Evolutionary conservation across 345 rosid genomes (phyloP).

Genomic region (Ceriops zippeliana): DNA sequence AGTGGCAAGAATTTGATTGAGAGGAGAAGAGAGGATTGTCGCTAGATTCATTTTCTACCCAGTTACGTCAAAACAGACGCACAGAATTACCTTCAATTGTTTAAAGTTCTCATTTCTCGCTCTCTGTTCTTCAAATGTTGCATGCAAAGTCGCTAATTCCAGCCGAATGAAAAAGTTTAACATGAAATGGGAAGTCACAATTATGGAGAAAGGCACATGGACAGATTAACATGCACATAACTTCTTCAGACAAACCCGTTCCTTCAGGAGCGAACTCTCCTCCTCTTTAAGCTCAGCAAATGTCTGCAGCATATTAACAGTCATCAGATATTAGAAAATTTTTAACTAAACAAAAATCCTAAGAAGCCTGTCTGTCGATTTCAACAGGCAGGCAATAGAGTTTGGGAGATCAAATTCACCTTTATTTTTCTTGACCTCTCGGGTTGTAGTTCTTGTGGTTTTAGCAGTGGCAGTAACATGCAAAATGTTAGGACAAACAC

Average conservation of each 20-base stretch:
- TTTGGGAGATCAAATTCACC: no score
- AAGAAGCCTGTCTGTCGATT: no score
- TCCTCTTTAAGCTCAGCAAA: constrained; percentile 18
- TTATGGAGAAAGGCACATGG: background rate
- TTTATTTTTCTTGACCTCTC: no score
- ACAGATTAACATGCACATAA: constrained; percentile 19
- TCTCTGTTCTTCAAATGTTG: constrained; percentile 44
- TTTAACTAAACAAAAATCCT: no score
- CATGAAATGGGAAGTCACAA: background rate
- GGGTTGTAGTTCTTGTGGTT: no score
- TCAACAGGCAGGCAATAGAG: no score
- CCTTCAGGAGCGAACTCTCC: constrained; percentile 54
- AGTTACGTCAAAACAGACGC: constrained; percentile 5
- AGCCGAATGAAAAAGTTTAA: constrained; percentile 25
- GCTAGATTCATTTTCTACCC: background rate
- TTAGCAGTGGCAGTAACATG: no score
- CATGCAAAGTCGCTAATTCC: constrained; percentile 55
- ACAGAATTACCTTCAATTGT: constrained; percentile 56
- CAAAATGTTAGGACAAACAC: no score
- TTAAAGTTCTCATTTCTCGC: constrained; percentile 60
- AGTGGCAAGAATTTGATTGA: constrained; percentile 6
- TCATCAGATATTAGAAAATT: no score
- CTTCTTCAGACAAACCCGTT: constrained; percentile 49
- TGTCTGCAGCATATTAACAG: no score
- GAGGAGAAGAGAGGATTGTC: constrained; percentile 12